phyloP scores from a whole-genome alignment of 345 rosid species.

The Gossypium bickii region DNA sequence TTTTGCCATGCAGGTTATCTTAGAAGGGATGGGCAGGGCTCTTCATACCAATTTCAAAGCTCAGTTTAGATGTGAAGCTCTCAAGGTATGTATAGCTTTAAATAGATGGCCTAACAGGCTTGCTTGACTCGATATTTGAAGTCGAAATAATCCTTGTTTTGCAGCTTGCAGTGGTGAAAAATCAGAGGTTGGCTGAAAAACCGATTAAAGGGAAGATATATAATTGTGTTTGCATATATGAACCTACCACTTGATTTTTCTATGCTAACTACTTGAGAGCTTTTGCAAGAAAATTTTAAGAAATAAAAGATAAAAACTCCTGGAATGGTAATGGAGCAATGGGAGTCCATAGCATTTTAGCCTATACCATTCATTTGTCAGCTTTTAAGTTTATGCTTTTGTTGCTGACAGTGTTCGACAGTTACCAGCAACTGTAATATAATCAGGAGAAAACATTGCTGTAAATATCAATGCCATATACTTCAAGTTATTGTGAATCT shows the following conservation, averaged over 20 bases:
- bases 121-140: not conserved
- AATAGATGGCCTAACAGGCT: not conserved
- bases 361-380: not conserved
- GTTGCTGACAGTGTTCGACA: not conserved
- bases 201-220: constrained; percentile 78
- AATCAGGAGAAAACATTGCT: not conserved
- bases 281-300: not conserved
- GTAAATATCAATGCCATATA: not conserved
- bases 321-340: not conserved
- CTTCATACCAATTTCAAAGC: constrained; percentile 88
- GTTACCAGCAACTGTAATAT: not conserved
- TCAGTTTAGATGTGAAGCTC: constrained; percentile 71
- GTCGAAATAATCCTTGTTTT: constrained; percentile 8
- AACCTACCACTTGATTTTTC: constrained; percentile 37
- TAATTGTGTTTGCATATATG: constrained; percentile 88
- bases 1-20: constrained; percentile 45
- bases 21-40: constrained; percentile 99
- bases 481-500: not conserved
- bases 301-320: not conserved
- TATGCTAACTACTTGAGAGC: not conserved
- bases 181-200: constrained; percentile 88
- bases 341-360: not conserved
- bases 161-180: constrained; percentile 99
- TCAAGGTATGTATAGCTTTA: constrained; percentile 49
- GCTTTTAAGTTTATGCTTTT: not conserved